Evolutionary conservation across 208 protist genomes (phyloP).

Genomic region (Acanthamoeba healyi): DNA sequence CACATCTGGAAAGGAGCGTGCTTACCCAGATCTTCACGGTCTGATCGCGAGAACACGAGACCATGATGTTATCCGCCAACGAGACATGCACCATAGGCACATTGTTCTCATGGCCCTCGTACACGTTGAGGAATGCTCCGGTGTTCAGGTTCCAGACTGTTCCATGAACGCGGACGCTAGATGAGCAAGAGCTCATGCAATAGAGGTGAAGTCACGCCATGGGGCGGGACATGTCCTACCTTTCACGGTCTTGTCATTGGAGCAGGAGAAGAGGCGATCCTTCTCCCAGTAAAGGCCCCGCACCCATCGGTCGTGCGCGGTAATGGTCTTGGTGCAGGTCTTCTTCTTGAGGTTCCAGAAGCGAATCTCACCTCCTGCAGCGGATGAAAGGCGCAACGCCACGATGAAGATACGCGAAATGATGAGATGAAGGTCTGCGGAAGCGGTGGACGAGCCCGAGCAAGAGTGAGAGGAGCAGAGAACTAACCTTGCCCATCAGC

Average conservation of each 20-base stretch:
- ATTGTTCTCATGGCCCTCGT: slow-evolving; percentile 60
- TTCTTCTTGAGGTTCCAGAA: slow-evolving; percentile 62
- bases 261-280: slow-evolving; percentile 50
- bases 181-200: not conserved
- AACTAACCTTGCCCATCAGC: slow-evolving; percentile 37
- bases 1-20: not conserved
- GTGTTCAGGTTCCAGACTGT: slow-evolving; percentile 60
- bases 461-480: not conserved
- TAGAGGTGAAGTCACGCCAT: no score
- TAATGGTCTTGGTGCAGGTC: slow-evolving; percentile 51
- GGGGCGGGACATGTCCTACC: not conserved
- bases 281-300: slow-evolving; percentile 46
- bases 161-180: not conserved
- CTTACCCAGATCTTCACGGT: slow-evolving; percentile 42
- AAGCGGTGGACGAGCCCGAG: not conserved
- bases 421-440: not conserved
- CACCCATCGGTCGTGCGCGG: slow-evolving; percentile 42
- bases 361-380: slow-evolving; percentile 23
- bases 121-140: slow-evolving; percentile 43
- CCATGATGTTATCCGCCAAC: slow-evolving; percentile 45
- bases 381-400: no score
- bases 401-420: no score
- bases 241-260: slow-evolving; percentile 57
- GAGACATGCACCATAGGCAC: slow-evolving; percentile 55
- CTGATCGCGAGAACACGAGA: slow-evolving; percentile 43